These are phyloP conservation scores for Rhizophagus sp. DNA, from an alignment of 192 early-diverging fungal genomes.

Conservation along the genomic window DNA sequence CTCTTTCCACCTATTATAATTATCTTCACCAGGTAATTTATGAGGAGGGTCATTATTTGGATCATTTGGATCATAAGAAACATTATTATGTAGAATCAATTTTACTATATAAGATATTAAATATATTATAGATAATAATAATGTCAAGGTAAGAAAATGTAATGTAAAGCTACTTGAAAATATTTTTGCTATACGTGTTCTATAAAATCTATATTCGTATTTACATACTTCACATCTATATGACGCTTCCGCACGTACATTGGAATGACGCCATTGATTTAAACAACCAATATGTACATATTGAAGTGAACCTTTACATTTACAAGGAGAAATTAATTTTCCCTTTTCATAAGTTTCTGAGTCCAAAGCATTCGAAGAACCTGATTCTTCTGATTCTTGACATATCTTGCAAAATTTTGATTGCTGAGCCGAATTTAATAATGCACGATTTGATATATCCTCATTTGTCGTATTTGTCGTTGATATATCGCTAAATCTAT, in stretches of 20 bases:
- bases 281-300: slow-evolving; percentile 26
- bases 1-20: background rate
- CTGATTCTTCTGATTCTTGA: slow-evolving; percentile 10
- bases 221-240: slow-evolving; percentile 28
- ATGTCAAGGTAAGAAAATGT: background rate
- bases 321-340: slow-evolving; percentile 21
- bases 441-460: background rate
- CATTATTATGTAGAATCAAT: background rate
- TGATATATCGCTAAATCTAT: background rate
- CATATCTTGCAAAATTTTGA: slow-evolving; percentile 23
- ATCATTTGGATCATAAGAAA: background rate
- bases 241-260: background rate
- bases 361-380: too few relatives aligned
- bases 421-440: background rate
- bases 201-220: slow-evolving; percentile 24
- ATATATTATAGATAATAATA: background rate
- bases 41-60: too few relatives aligned
- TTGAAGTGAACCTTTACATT: slow-evolving; percentile 28
- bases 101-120: background rate
- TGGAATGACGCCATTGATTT: slow-evolving; percentile 13
- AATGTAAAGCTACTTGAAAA: background rate
- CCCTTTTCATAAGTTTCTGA: background rate
- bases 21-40: too few relatives aligned
- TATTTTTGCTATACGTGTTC: slow-evolving; percentile 3
- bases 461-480: background rate